Evolutionary conservation across 192 early-diverging fungal species (phyloP), one percentile per base, ranked within the genome.

Genomic region (Phlyctochytrium planicorne): DNA sequence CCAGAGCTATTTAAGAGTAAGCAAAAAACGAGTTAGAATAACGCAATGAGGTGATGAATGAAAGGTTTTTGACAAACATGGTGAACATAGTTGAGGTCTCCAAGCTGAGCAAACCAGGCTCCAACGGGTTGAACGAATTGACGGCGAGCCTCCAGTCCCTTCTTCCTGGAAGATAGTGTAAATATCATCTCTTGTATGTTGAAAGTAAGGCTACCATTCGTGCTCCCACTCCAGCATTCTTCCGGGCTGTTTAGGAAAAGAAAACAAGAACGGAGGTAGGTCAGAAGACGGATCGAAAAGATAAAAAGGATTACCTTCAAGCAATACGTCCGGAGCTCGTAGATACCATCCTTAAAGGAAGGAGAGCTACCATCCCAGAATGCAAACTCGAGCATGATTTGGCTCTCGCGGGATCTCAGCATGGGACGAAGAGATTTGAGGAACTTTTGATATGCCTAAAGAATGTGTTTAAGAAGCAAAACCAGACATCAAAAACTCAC

Each of bases 41-140:
- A n/a, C n/a, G n/a, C n/a, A n/a, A n/a, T 30, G 17, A 67, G 32
- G 53, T 29, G 65, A 67, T 12, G 27, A 27, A 4, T 30, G 23
- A 59, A 20, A 10, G 12, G 10, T 25, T 3, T 59, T n/a, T 52
- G 12, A 59, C 65, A n/a, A 14, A 67, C 65, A 62, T 97, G 95
- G 74, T 95, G 93, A 2, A 97, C 95, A 63, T 85, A 86, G 74
- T 95, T 93, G 47, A 97, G 75, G 23, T 83, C 73, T 25, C 94
- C 94, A 30, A 96, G 82, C 79, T 97, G 95, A 47, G 87, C 90
- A 74, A 97, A 97, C 95, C 95, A 97, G 2, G 94, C 95, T 16
- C 95, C 95, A 60, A 97, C 90, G 30, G 94, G 95, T 67, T 91
- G 89, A 70, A 93, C 93, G 71, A 91, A 91, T 74, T 93, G 87